phyloP scores from a whole-genome alignment of 257 asterid species.

The Fraxinus pennsylvanica region DNA sequence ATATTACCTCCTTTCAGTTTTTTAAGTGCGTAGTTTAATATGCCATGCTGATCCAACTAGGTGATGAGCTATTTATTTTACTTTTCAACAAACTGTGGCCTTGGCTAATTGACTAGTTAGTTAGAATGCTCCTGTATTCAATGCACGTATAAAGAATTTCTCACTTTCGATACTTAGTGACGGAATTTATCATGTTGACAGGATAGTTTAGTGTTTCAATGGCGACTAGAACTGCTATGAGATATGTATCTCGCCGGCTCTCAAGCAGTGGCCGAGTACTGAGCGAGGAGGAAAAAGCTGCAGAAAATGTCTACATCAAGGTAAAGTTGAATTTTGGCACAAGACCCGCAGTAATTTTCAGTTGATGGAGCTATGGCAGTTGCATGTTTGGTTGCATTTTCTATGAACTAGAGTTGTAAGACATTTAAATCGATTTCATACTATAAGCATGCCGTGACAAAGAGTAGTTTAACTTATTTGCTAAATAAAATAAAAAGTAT shows the following conservation, averaged over 20 bases:
- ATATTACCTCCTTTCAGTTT: not conserved
- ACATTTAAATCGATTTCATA: not conserved
- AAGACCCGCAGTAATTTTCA: not conserved
- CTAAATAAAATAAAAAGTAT: not conserved
- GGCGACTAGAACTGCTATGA: constrained; percentile 75
- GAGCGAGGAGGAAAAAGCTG: constrained; percentile 97
- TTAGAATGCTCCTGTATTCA: constrained; percentile 3
- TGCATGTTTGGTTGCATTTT: not conserved
- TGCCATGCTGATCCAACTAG: not conserved
- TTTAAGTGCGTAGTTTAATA: not conserved
- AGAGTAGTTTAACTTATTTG: not conserved
- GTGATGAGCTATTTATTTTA: not conserved
- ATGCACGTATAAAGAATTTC: not conserved
- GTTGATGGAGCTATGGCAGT: not conserved
- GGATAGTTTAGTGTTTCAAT: constrained; percentile 43
- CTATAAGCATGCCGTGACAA: not conserved
- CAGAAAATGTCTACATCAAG: constrained; percentile 93
- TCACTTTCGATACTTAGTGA: constrained; percentile 3
- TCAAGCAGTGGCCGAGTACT: constrained; percentile 73
- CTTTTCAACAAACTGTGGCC: not conserved
- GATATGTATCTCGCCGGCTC: constrained; percentile 73
- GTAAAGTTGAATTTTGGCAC: constrained; percentile 33
- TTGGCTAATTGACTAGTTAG: constrained; percentile 17
- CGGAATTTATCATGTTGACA: constrained; percentile 23
- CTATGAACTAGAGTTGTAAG: not conserved